Evolutionary conservation across 495 filamentous ascomycete genomes (phyloP).

Genomic region (Saxispiralis lemnorum): DNA sequence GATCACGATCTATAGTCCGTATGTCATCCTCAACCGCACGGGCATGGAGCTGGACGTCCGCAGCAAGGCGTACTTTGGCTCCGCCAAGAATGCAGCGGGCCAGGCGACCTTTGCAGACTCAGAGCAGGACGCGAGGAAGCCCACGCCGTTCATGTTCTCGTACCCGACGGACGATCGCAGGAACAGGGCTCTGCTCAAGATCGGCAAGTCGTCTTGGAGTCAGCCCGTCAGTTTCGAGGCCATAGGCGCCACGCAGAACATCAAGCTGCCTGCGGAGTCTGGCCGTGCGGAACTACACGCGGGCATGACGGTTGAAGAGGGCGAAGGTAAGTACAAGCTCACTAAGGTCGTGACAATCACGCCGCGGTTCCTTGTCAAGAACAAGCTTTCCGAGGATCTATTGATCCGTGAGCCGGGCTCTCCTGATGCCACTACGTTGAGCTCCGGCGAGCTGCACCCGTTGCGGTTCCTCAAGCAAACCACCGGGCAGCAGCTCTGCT

Average conservation of each 20-base stretch:
- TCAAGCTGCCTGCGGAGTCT: constrained; percentile 53
- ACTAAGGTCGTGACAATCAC: constrained; percentile 88
- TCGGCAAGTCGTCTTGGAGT: constrained; percentile 84
- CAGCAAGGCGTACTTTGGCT: constrained; percentile 70
- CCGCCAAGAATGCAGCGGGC: constrained; percentile 54
- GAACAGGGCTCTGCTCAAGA: constrained; percentile 71
- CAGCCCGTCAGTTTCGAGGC: constrained; percentile 95
- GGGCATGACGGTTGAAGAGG: constrained; percentile 72
- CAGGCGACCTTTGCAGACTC: constrained; percentile 43
- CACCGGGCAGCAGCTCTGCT: constrained; percentile 67
- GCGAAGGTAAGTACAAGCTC: constrained; percentile 93
- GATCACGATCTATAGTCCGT: constrained; percentile 80
- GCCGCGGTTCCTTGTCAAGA: constrained; percentile 86
- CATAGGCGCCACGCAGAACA: constrained; percentile 80
- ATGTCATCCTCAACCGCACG: constrained; percentile 88
- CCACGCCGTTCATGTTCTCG: constrained; percentile 89
- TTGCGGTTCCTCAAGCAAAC: constrained; percentile 70
- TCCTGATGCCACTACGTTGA: constrained; percentile 58
- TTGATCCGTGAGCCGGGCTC: constrained; percentile 80
- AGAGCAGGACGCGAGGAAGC: constrained; percentile 38
- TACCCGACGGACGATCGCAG: constrained; percentile 69
- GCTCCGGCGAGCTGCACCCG: constrained; percentile 57
- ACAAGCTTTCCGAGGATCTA: constrained; percentile 72
- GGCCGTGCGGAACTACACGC: constrained; percentile 71
- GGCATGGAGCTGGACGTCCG: constrained; percentile 76